Evolutionary conservation across 1,284 basidiomycete species (phyloP).

Genomic region (Cryptococcus sp.): DNA sequence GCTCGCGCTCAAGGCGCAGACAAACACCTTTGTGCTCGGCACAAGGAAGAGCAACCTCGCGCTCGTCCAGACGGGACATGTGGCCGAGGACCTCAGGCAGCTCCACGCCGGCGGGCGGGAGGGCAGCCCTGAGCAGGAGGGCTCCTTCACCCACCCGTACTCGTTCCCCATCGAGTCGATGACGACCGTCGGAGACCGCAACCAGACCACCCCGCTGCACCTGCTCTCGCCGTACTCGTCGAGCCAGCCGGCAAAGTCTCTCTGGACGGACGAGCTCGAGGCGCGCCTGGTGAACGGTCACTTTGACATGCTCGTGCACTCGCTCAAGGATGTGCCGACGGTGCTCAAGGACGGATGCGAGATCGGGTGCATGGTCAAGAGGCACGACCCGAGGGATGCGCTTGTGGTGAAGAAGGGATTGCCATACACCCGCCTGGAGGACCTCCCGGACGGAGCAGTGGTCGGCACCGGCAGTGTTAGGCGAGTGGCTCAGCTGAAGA

Average conservation of each 20-base stretch:
- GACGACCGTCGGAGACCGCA: conserved; percentile 87
- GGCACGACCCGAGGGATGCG: conserved; percentile 87
- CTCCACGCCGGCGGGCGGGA: conserved; percentile 46
- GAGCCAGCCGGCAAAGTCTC: conserved; percentile 62
- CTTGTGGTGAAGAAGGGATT: conserved; percentile 80
- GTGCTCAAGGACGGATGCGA: conserved; percentile 76
- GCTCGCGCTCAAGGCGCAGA: conserved; percentile 15
- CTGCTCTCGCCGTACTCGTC: conserved; percentile 46
- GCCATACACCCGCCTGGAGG: conserved; percentile 70
- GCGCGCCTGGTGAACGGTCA: conserved; percentile 66
- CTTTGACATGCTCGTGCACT: conserved; percentile 93
- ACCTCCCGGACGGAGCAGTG: conserved; percentile 82
- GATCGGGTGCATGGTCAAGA: conserved; percentile 77
- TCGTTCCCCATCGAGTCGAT: conserved; percentile 75
- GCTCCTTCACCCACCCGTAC: conserved; percentile 17
- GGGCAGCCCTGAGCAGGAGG: not conserved
- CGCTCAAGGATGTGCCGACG: conserved; percentile 92
- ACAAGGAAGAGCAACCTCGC: conserved; percentile 83
- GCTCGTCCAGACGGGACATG: conserved; percentile 76
- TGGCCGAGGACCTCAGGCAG: conserved; percentile 59
- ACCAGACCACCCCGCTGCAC: conserved; percentile 64
- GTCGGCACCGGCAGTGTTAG: conserved; percentile 94
- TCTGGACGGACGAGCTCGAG: conserved; percentile 96
- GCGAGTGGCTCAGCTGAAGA: conserved; percentile 83
- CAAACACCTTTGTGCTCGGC: conserved; percentile 59